Conservation (phyloP, 1,284 basidiomycete species). For the Boletus hoseneyae region DNA sequence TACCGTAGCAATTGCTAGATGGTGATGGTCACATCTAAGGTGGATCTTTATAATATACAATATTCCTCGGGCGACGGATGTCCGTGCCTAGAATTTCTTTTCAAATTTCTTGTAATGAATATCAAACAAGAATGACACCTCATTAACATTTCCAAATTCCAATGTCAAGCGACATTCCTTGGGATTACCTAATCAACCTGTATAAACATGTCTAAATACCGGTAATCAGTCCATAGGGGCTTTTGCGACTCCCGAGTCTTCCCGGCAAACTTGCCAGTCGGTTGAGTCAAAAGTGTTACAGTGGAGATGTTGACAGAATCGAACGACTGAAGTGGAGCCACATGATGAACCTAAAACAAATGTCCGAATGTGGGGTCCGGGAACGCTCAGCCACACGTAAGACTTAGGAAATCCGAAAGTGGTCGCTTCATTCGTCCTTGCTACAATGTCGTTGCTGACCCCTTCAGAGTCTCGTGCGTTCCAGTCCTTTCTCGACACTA, state of each 20-base stretch:
- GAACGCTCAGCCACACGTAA: slow-evolving; percentile 31
- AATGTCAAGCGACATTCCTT: slow-evolving; percentile 4
- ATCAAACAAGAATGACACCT: no score
- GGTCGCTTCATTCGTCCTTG: slow-evolving; percentile 6
- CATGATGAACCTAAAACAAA: slow-evolving; percentile 23
- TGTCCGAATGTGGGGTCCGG: slow-evolving; percentile 15
- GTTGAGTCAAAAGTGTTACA: no score
- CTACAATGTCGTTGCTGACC: slow-evolving; percentile 43
- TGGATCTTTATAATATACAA: no score
- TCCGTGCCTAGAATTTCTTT: background rate
- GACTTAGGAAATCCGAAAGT: slow-evolving; percentile 20
- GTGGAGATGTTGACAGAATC: no score
- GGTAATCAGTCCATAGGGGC: background rate
- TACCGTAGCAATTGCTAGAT: background rate
- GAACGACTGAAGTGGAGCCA: slow-evolving; percentile 1
- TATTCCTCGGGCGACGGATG: background rate
- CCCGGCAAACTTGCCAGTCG: background rate
- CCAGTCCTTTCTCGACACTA: slow-evolving; percentile 50
- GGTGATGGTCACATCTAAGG: no score
- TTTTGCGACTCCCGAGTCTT: background rate
- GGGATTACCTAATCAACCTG: no score
- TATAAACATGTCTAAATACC: background rate
- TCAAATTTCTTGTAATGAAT: slow-evolving; percentile 13
- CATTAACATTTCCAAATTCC: no score
- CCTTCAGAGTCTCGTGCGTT: slow-evolving; percentile 48